phyloP scores from a whole-genome alignment of 176 grass and related monocot genomes.

The Elaeis guineensis region DNA sequence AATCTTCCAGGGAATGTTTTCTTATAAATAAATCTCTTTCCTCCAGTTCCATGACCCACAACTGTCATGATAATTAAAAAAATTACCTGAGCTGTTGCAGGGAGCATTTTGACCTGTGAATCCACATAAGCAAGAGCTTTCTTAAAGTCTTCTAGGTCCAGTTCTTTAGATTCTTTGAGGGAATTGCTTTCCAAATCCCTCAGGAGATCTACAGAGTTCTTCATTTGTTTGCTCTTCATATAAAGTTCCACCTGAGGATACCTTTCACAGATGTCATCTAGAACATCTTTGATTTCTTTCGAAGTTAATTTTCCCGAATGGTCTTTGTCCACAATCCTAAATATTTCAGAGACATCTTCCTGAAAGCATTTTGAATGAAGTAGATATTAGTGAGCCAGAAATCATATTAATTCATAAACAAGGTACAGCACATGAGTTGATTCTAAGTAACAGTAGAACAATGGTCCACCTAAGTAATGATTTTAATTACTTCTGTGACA shows the following conservation, averaged over 20 bases:
- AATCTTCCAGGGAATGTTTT: too few species aligned
- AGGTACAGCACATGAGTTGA: too few species aligned
- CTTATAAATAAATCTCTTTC: too few species aligned
- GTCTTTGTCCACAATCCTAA: conserved; percentile 52
- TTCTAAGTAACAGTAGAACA: too few species aligned
- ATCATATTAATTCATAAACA: too few species aligned
- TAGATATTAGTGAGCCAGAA: neutral
- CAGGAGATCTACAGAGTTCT: conserved; percentile 50
- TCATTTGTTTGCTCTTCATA: conserved; percentile 67
- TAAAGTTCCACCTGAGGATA: conserved; percentile 69
- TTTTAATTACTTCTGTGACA: too few species aligned
- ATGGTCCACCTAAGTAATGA: too few species aligned
- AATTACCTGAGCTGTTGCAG: conserved; percentile 68
- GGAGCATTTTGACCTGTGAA: conserved; percentile 78
- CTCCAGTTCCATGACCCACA: too few species aligned
- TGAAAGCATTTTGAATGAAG: conserved; percentile 4
- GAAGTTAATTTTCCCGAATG: conserved; percentile 52
- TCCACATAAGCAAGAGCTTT: conserved; percentile 56
- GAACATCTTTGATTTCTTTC: conserved; percentile 52
- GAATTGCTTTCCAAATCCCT: conserved; percentile 39
- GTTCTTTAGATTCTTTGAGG: conserved; percentile 42
- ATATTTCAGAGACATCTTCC: conserved; percentile 49
- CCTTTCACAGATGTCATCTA: conserved; percentile 59
- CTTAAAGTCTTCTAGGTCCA: conserved; percentile 58
- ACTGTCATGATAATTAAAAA: neutral